Evolutionary conservation across 1,139 yeast species (phyloP).

Genomic region (Zygosaccharomyces sapae): DNA sequence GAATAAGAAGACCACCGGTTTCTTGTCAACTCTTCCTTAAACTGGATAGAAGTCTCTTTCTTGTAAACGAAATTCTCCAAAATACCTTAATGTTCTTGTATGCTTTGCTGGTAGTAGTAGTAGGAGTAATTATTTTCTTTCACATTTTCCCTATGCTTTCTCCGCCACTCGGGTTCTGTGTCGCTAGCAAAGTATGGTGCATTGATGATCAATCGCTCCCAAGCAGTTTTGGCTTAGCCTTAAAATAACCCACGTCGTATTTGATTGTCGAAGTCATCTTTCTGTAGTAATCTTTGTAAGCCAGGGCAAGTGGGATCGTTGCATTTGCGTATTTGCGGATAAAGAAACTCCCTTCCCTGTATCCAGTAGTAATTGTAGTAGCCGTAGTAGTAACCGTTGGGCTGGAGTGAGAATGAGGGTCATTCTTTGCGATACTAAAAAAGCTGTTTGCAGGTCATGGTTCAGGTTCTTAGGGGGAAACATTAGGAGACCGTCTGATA

Average conservation of each 20-base stretch:
- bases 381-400: too few relatives aligned
- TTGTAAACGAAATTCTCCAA: too few relatives aligned
- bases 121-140: not conserved
- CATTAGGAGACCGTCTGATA: not conserved
- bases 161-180: not conserved
- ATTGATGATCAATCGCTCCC: not conserved
- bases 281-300: too few relatives aligned
- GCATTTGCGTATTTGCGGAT: too few relatives aligned
- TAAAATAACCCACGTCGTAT: too few relatives aligned
- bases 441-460: slow-evolving; percentile 20
- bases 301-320: too few relatives aligned
- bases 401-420: slow-evolving; percentile 13
- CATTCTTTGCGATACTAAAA: slow-evolving; percentile 26
- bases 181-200: not conserved
- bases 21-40: too few relatives aligned
- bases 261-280: too few relatives aligned
- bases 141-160: too few relatives aligned
- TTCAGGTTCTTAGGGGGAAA: slow-evolving; percentile 10
- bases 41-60: too few relatives aligned
- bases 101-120: not conserved
- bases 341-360: not conserved
- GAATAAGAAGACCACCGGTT: too few relatives aligned
- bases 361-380: not conserved
- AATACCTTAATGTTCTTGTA: not conserved
- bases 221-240: too few relatives aligned